Evolutionary conservation across 2,329 filamentous ascomycete genomes (phyloP).

Genomic region (Drechslerella coelobrocha): DNA sequence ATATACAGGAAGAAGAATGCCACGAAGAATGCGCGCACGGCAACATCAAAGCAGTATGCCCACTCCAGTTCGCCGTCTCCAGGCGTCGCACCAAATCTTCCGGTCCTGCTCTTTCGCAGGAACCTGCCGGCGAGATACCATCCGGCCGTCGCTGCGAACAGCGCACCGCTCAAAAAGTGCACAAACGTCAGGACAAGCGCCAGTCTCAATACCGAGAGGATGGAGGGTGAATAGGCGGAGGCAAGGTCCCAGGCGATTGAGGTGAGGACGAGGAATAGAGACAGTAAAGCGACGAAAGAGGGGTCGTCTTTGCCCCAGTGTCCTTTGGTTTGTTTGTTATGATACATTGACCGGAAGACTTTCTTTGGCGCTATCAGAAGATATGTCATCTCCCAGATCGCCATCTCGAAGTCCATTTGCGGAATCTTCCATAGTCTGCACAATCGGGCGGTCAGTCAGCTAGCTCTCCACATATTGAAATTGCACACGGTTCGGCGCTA

Average conservation of each 20-base stretch:
- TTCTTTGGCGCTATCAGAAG: constrained; percentile 73
- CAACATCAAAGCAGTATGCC: constrained; percentile 74
- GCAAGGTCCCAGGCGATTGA: constrained; percentile 67
- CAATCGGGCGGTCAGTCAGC: constrained; percentile 17
- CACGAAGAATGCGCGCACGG: constrained; percentile 71
- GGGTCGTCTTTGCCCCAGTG: constrained; percentile 74
- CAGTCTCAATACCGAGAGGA: constrained; percentile 61
- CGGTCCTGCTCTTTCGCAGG: constrained; percentile 65
- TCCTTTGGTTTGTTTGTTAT: constrained; percentile 74
- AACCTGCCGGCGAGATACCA: constrained; percentile 70
- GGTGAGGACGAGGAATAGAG: constrained; percentile 68
- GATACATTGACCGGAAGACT: constrained; percentile 74
- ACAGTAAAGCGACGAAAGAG: constrained; percentile 73
- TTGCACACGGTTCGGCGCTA: not conserved
- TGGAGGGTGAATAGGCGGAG: constrained; percentile 59
- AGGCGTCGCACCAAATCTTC: constrained; percentile 65
- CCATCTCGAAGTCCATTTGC: constrained; percentile 77
- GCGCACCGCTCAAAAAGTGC: constrained; percentile 69
- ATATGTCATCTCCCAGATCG: constrained; percentile 75
- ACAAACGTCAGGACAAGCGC: constrained; percentile 63
- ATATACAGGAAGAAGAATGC: constrained; percentile 70
- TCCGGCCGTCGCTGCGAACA: constrained; percentile 68
- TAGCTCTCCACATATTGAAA: not conserved
- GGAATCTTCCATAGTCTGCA: constrained; percentile 71
- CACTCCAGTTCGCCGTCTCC: constrained; percentile 70